Evolutionary conservation across 2,329 filamentous ascomycete genomes (phyloP).

Genomic region (Ascomycota sp.): DNA sequence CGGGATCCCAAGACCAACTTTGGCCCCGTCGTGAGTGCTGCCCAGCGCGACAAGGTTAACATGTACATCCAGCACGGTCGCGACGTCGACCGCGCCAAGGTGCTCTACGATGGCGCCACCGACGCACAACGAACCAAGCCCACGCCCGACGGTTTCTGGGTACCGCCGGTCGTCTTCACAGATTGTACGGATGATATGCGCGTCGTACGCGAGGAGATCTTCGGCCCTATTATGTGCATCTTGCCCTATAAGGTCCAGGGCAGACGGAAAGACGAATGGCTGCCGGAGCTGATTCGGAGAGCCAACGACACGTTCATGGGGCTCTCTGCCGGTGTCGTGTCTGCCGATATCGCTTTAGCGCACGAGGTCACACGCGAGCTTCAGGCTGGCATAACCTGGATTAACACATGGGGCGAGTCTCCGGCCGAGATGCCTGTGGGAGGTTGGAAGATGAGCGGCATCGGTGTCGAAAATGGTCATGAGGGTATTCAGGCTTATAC

Average conservation of each 20-base stretch:
- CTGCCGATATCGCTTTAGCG: conserved; percentile 50
- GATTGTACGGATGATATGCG: conserved; percentile 69
- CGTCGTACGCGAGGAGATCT: conserved; percentile 68
- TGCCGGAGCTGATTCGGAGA: conserved; percentile 48
- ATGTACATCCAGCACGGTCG: conserved; percentile 58
- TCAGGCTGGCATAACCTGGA: conserved; percentile 75
- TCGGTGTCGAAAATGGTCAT: conserved; percentile 72
- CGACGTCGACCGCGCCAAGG: conserved; percentile 48
- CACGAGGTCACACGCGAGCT: conserved; percentile 51
- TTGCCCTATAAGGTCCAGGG: conserved; percentile 42
- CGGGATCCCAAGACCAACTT: conserved; percentile 59
- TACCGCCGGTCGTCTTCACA: conserved; percentile 67
- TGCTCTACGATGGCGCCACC: conserved; percentile 51
- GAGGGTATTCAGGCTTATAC: conserved; percentile 67
- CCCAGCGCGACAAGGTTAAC: conserved; percentile 60
- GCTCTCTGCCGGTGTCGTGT: conserved; percentile 70
- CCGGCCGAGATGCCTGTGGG: conserved; percentile 85
- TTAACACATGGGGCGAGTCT: conserved; percentile 85
- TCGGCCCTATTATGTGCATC: conserved; percentile 72
- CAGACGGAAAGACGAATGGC: conserved; percentile 12
- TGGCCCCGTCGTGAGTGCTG: conserved; percentile 57
- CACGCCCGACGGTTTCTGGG: conserved; percentile 52
- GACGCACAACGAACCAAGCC: conserved; percentile 30
- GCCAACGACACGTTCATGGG: conserved; percentile 64
- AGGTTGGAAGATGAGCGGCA: conserved; percentile 77